Evolutionary conservation across 495 filamentous ascomycete genomes (phyloP).

Genomic region (Massariosphaeria phaeospora): DNA sequence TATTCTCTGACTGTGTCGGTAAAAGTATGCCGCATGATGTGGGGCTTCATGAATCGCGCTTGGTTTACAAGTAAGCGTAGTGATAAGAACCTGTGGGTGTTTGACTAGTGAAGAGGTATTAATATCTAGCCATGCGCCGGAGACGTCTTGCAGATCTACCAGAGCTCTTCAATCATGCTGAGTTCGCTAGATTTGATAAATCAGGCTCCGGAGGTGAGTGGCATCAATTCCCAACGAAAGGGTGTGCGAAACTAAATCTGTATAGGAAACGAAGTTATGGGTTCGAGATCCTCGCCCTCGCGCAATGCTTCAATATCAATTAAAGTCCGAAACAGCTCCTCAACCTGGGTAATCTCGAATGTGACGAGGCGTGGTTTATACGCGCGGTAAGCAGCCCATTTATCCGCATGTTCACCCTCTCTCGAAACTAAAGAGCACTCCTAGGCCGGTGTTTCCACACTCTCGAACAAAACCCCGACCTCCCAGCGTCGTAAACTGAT

Average conservation of each 20-base stretch:
- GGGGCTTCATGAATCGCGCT: too few relatives aligned
- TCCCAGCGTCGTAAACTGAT: constrained; percentile 43
- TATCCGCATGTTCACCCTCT: neutral
- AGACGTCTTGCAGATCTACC: too few relatives aligned
- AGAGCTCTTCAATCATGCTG: constrained; percentile 5
- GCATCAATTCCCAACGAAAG: neutral
- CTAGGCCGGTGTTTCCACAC: constrained; percentile 26
- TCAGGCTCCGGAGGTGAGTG: constrained; percentile 23
- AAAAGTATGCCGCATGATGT: too few relatives aligned
- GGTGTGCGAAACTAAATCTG: neutral
- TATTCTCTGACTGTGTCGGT: too few relatives aligned
- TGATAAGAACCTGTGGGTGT: too few relatives aligned
- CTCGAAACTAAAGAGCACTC: neutral
- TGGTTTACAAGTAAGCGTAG: too few relatives aligned
- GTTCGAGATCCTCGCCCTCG: constrained; percentile 4
- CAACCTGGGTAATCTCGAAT: constrained; percentile 33
- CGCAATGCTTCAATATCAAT: neutral
- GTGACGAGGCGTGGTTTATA: constrained; percentile 32
- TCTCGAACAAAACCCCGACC: constrained; percentile 27
- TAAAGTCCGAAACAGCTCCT: constrained; percentile 14
- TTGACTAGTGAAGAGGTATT: too few relatives aligned
- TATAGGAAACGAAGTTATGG: constrained; percentile 35
- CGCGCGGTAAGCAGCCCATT: constrained; percentile 16
- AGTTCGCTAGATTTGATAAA: constrained; percentile 27
- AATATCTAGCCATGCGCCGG: too few relatives aligned